Conservation (phyloP, 176 grass and related monocot genomes). For the Triticum aestivum region IWGSC_CS_RefSeq_v2.1 NC_057813.1:762864333-762864832, state of each 20-base stretch:
- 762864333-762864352: no score
- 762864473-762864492: background rate
- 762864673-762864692: background rate
- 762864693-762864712: fast-evolving
- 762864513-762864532: background rate
- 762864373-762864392: no score
- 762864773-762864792: background rate
- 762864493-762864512: no score
- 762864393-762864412: no score
- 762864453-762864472: no score
- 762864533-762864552: background rate
- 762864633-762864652: background rate
- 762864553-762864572: conserved; percentile 12
- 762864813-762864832: background rate
- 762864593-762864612: background rate
- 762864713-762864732: background rate
- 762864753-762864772: conserved; percentile 23
- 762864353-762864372: no score
- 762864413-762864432: no score
- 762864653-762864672: conserved; percentile 8
- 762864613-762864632: background rate
- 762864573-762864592: background rate
- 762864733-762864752: background rate
- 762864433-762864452: no score
- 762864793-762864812: background rate